Base-by-base conservation (phyloP, 2,329 filamentous ascomycete species). In the Epichloe elymi region DNA sequence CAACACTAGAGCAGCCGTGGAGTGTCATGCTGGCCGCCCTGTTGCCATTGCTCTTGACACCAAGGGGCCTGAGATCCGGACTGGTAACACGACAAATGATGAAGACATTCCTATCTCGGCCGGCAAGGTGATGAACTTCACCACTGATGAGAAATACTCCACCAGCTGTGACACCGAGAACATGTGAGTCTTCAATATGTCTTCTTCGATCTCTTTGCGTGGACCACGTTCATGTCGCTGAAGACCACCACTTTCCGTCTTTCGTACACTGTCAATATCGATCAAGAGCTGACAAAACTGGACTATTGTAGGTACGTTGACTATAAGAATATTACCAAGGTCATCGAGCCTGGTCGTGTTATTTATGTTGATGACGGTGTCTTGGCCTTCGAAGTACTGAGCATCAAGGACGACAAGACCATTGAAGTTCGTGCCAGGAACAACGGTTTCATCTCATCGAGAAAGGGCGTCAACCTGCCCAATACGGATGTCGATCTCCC, bases 241-340 rank as follows among this genome's bases (percentile, higher is more conserved):
- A 17, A 12, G 33, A 23, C 14, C 10, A 11, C 30, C 30, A 30
- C 30, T 30, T 11, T 30, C 30, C 30, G 10, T 30, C 11, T 36
- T 38, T 26, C 15, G 10, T 20, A 8, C 45, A 38, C 15, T 38
- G 7, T 40, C 46, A 17, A 48, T 15, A 33, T 17, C 11, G 14
- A 33, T 7, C 3, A 15, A 30, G 8, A 7, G 40, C 48, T 49
- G 40, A 49, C 40, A 11, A n/a, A 10, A 26, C 15, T 43, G 20
- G 14, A 46, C 42, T 11, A 3, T 37, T 42, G 30, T 19, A 91
- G 87, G 83, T 96, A 89, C 66, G 86, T 97, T 65, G 91, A 97
- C 77, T 97, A 98, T 80, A 94, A 95, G 83, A 98, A 98, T 79
- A 97, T 98, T 73, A 96, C 91, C 73, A 95, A 94, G 76, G 93